Conservation (phyloP, 495 filamentous ascomycete species). For the Xylaria grammica region DNA sequence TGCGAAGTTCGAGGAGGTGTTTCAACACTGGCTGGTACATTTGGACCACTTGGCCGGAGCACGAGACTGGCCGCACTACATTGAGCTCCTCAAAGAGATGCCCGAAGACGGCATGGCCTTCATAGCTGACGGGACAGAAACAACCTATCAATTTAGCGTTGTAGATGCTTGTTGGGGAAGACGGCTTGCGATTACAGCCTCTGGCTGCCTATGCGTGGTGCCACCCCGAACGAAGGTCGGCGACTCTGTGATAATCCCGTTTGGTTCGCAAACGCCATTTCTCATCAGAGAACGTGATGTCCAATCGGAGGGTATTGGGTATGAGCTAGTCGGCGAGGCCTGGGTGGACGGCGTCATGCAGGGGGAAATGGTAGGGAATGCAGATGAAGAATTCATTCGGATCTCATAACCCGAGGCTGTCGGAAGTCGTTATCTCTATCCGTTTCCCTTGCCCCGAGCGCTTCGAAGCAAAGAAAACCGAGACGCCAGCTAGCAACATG, state of each 20-base stretch:
- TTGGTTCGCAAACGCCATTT: slow-evolving; percentile 11
- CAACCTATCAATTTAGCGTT: not conserved
- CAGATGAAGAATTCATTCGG: slow-evolving; percentile 13
- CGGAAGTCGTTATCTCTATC: not conserved
- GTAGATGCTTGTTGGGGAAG: slow-evolving; percentile 4
- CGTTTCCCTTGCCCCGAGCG: not conserved
- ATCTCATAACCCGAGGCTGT: not conserved
- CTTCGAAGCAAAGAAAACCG: not conserved
- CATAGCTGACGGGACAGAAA: not conserved
- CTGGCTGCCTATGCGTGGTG: slow-evolving; percentile 7
- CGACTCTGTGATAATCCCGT: slow-evolving; percentile 9
- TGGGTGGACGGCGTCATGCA: slow-evolving; percentile 14
- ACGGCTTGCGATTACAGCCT: not conserved
- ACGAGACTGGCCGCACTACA: not conserved
- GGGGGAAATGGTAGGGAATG: slow-evolving; percentile 7
- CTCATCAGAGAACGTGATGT: not conserved
- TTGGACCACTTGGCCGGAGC: not conserved
- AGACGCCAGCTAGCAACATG: not conserved
- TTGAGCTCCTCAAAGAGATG: not conserved
- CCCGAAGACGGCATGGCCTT: not conserved
- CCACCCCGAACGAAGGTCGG: slow-evolving; percentile 3
- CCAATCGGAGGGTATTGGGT: not conserved
- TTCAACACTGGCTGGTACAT: slow-evolving; percentile 2
- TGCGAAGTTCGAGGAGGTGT: not conserved
- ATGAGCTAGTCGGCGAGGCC: not conserved